phyloP scores from a whole-genome alignment of 192 early-diverging fungal species.

The Pilaira anomala region DNA sequence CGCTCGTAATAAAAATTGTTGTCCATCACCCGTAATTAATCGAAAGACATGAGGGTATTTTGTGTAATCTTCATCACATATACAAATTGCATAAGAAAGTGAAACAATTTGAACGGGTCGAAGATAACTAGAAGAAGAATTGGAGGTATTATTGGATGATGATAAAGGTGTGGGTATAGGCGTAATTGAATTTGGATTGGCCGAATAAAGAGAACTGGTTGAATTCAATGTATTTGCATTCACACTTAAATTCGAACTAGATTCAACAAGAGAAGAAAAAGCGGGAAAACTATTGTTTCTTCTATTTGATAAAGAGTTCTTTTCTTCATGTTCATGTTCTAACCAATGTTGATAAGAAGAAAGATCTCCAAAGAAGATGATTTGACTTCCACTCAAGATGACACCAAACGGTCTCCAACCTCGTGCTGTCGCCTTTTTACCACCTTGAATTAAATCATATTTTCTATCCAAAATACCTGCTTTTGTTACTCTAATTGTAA shows the following conservation, averaged over 20 bases:
- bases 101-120: slow-evolving; percentile 49
- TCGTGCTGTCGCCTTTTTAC: slow-evolving; percentile 60
- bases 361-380: slow-evolving; percentile 68
- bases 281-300: slow-evolving; percentile 9
- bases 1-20: slow-evolving; percentile 71
- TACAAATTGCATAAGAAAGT: slow-evolving; percentile 61
- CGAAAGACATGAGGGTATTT: slow-evolving; percentile 84
- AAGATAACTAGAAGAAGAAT: slow-evolving; percentile 8
- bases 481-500: slow-evolving; percentile 49
- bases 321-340: slow-evolving; percentile 15
- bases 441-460: slow-evolving; percentile 64
- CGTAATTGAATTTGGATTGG: neutral
- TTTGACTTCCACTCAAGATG: slow-evolving; percentile 71
- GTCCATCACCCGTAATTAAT: slow-evolving; percentile 62
- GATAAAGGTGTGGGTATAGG: neutral
- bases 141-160: neutral
- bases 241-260: neutral
- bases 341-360: slow-evolving; percentile 48
- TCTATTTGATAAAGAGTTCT: neutral
- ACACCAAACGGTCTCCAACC: slow-evolving; percentile 76
- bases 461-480: slow-evolving; percentile 71
- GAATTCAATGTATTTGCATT: slow-evolving; percentile 10
- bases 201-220: slow-evolving; percentile 15
- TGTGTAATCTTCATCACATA: slow-evolving; percentile 65
- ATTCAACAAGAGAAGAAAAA: slow-evolving; percentile 16